A percentile compares a stretch with the other conserved stretches of the same genome.
Evolutionary conservation across 2,329 filamentous ascomycete genomes (phyloP).

Genomic region (Alternaria ethzedia): DNA sequence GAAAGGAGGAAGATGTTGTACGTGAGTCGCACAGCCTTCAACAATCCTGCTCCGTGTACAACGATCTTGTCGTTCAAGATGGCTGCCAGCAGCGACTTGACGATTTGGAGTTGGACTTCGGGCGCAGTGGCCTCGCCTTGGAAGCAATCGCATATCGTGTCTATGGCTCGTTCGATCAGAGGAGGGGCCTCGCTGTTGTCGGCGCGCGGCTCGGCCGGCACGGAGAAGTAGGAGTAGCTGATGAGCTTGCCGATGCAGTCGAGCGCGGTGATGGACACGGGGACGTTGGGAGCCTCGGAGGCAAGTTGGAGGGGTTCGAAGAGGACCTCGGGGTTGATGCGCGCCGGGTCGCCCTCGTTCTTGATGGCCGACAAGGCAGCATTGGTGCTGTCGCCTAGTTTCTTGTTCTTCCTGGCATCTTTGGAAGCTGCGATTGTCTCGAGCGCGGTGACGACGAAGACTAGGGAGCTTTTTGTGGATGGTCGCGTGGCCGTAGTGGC

Average conservation of each 20-base stretch:
- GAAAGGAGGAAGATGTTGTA: conserved; percentile 99
- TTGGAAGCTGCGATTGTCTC: conserved; percentile 91
- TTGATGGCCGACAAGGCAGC: conserved; percentile 86
- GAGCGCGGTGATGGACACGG: conserved; percentile 85
- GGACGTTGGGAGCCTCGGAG: conserved; percentile 82
- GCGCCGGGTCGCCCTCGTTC: conserved; percentile 73
- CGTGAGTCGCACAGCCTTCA: conserved; percentile 96
- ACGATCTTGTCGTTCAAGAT: conserved; percentile 99
- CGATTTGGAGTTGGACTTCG: conserved; percentile 95
- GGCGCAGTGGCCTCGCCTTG: conserved; percentile 92
- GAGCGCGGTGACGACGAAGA: conserved; percentile 92
- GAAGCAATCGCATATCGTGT: conserved; percentile 99
- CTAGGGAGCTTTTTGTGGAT: conserved; percentile 85
- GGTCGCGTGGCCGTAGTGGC: conserved; percentile 58
- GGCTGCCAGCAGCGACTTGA: conserved; percentile 93
- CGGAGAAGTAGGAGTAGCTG: conserved; percentile 97
- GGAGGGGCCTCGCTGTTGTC: conserved; percentile 61
- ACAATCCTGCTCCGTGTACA: conserved; percentile 91
- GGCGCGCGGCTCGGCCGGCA: conserved; percentile 58
- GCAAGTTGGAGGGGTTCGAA: conserved; percentile 91
- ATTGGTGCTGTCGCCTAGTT: conserved; percentile 80
- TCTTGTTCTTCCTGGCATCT: conserved; percentile 86
- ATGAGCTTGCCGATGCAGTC: conserved; percentile 99
- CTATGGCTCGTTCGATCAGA: conserved; percentile 95
- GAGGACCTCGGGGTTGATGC: conserved; percentile 88